Evolutionary conservation across 371 early-diverging fungal species (phyloP).

Genomic region (Batrachochytrium dendrobatidis): DNA sequence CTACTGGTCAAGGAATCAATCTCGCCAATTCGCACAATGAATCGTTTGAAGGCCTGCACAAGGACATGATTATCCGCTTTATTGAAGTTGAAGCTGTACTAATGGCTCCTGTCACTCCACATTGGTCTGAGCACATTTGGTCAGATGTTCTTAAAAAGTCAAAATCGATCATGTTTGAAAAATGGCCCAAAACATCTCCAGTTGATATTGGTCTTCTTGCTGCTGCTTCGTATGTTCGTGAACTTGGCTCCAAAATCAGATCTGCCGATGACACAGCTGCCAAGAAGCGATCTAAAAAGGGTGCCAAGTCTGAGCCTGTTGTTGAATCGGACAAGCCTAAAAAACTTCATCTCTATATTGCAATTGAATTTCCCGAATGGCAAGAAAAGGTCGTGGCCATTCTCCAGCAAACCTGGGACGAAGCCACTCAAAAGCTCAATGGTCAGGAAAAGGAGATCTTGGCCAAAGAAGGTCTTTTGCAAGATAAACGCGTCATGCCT

Average conservation of each 20-base stretch:
- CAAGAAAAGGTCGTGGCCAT: constrained; percentile 72
- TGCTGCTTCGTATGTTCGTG: constrained; percentile 75
- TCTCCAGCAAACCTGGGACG: constrained; percentile 61
- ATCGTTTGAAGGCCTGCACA: constrained; percentile 68
- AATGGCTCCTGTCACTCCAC: constrained; percentile 83
- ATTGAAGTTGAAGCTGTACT: constrained; percentile 77
- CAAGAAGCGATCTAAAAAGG: constrained; percentile 75
- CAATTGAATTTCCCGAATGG: constrained; percentile 86
- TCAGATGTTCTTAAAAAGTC: constrained; percentile 65
- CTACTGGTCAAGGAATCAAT: constrained; percentile 38
- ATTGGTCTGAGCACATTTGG: constrained; percentile 93
- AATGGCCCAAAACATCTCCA: constrained; percentile 54
- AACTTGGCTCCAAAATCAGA: constrained; percentile 67
- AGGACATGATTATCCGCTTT: constrained; percentile 69
- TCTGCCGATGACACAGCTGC: constrained; percentile 63
- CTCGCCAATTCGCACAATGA: constrained; percentile 9
- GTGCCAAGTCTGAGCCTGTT: constrained; percentile 38
- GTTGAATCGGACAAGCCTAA: constrained; percentile 63
- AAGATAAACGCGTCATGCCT: constrained; percentile 92
- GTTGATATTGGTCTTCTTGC: constrained; percentile 63
- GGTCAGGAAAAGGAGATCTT: constrained; percentile 63
- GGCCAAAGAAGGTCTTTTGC: constrained; percentile 61
- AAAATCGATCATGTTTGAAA: constrained; percentile 59
- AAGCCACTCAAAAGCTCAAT: constrained; percentile 42
- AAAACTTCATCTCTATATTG: constrained; percentile 67